phyloP scores from a whole-genome alignment of 2,329 filamentous ascomycete genomes.

The Exophiala lecanii-corni region DNA sequence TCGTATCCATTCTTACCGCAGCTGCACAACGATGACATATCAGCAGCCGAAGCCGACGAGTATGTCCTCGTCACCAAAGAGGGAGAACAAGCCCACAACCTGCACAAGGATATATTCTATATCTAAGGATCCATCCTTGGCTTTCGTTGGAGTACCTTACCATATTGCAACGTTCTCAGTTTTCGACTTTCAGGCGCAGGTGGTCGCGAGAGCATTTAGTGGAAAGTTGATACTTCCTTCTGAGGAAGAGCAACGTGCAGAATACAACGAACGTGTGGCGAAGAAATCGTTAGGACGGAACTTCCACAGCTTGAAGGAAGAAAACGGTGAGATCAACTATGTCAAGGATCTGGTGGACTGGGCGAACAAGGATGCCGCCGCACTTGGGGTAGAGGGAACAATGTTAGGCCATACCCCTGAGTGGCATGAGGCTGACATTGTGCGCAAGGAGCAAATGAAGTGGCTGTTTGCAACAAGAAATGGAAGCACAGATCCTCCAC shows the following conservation, averaged over 20 bases:
- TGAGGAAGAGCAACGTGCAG: constrained; percentile 34
- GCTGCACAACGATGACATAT: constrained; percentile 44
- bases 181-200: constrained; percentile 66
- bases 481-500: neutral
- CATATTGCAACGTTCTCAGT: constrained; percentile 64
- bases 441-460: constrained; percentile 10
- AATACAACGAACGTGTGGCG: constrained; percentile 29
- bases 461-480: neutral
- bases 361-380: constrained; percentile 29
- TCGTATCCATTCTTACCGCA: constrained; percentile 60
- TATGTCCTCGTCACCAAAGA: constrained; percentile 55
- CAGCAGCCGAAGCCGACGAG: constrained; percentile 47
- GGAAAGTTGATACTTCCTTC: constrained; percentile 48
- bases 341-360: constrained; percentile 33
- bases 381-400: constrained; percentile 13
- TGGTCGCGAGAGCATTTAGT: constrained; percentile 53
- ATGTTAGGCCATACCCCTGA: constrained; percentile 19
- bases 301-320: constrained; percentile 36
- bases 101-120: constrained; percentile 69
- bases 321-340: constrained; percentile 32
- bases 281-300: constrained; percentile 31
- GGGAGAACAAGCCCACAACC: constrained; percentile 60
- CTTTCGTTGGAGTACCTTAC: constrained; percentile 62
- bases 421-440: constrained; percentile 14
- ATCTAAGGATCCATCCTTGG: constrained; percentile 60